phyloP scores from a whole-genome alignment of 441 rosid species.

The Erodium trifolium region DNA sequence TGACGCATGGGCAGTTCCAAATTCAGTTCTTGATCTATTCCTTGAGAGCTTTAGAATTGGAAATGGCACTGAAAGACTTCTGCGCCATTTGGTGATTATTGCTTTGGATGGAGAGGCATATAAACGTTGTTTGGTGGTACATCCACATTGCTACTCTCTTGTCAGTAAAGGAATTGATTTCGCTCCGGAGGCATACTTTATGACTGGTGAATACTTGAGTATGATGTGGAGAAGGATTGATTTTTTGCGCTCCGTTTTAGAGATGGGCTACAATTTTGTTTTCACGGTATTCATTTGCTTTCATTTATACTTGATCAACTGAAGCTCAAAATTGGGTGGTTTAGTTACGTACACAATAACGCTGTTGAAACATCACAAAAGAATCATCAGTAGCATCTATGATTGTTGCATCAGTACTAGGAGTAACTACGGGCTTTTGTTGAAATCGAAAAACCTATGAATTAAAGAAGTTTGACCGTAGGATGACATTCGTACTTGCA shows the following conservation, averaged over 20 bases:
- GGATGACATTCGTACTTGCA: background rate
- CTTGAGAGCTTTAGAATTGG: constrained; percentile 25
- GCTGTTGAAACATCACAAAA: background rate
- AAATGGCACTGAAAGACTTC: constrained; percentile 38
- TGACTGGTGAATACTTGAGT: constrained; percentile 56
- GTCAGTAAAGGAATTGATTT: constrained; percentile 56
- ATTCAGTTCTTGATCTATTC: constrained; percentile 59
- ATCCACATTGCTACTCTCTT: constrained; percentile 53
- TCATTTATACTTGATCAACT: background rate
- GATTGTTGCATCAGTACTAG: background rate
- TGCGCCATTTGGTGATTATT: constrained; percentile 65
- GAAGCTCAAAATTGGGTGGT: no score
- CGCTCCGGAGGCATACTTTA: constrained; percentile 57
- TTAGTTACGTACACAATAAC: no score
- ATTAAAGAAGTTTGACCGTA: background rate
- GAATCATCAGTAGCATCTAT: background rate
- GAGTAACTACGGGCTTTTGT: background rate
- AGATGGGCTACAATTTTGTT: constrained; percentile 69
- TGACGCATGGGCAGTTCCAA: constrained; percentile 72
- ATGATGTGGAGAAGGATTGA: constrained; percentile 89
- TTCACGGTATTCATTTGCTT: constrained; percentile 54
- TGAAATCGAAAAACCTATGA: background rate
- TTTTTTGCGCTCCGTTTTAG: constrained; percentile 58
- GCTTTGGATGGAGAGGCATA: constrained; percentile 63
- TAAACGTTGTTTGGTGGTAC: constrained; percentile 37